Evolutionary conservation across 2,329 filamentous ascomycete species (phyloP).

Genomic region (Paraconiothyrium sp.): DNA sequence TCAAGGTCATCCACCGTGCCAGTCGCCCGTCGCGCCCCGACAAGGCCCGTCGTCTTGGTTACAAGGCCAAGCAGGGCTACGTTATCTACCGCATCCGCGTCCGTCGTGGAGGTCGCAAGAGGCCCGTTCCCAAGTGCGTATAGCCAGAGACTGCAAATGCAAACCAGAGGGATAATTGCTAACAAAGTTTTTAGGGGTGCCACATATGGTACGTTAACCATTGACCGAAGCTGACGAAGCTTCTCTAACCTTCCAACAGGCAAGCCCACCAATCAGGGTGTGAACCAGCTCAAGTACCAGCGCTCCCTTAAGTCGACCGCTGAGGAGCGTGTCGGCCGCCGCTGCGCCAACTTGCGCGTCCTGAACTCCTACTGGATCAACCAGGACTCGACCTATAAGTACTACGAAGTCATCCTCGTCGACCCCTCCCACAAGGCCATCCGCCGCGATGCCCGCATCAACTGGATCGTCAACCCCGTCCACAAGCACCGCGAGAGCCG

Average conservation of each 20-base stretch:
- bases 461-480: constrained; percentile 99
- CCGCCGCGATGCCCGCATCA: constrained; percentile 98
- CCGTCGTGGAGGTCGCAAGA: constrained; percentile 98
- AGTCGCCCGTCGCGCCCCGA: constrained; percentile 97
- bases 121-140: constrained; percentile 78
- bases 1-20: constrained; percentile 99
- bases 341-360: constrained; percentile 98
- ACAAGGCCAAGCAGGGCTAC: constrained; percentile 99
- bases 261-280: constrained; percentile 99
- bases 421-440: constrained; percentile 99
- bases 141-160: not conserved
- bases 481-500: constrained; percentile 99
- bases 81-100: constrained; percentile 99
- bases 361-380: constrained; percentile 99
- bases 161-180: constrained; percentile 26
- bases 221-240: constrained; percentile 14
- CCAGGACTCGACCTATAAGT: constrained; percentile 99
- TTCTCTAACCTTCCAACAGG: constrained; percentile 64
- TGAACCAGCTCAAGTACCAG: constrained; percentile 99
- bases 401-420: constrained; percentile 99
- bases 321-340: constrained; percentile 99
- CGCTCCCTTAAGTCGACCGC: constrained; percentile 96
- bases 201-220: constrained; percentile 82
- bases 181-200: constrained; percentile 74
- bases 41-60: constrained; percentile 99